Base-by-base conservation (phyloP, 805 yeast genomes). In the Yamadazyma paraphyllophila region DNA sequence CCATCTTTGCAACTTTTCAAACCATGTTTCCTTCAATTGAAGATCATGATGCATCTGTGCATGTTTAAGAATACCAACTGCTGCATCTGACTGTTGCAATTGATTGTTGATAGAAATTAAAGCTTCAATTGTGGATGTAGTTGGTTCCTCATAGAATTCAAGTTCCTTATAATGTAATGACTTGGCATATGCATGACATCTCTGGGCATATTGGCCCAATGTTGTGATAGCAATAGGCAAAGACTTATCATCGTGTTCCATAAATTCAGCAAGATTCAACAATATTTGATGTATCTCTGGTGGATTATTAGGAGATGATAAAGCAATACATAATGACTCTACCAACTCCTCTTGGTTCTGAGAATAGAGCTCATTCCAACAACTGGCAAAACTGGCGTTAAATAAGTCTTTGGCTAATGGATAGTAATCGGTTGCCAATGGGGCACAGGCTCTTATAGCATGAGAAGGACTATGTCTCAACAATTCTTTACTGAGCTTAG, bases 221-320 rank as follows among this genome's bases (percentile, higher is more conserved):
- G 95, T 87, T 3, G 91, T 81, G n/a, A 88, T 87, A 29, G 95
- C 85, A 36, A 94, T 86, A 0, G 97, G 97, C 47, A 94, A 73
- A 0, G 97, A 87, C 57, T 90, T 91, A 55, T 90, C 97, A 63
- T 92, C 97, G 57, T 92, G 98, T 60, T 94, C 99, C 94, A 94
- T 85, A 59, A 87, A 94, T 63, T 94, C 99, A 0, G 96, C 96
- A 46, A 94, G 70, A 52, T 92, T 91, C 54, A 94, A 72, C 48
- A 94, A 72, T 1, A 90, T 85, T 60, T 94, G 98, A 57, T 90
- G 85, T 37, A 94, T 91, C 56, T 94, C 99, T 0, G 99, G 97
- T 0, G 97, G 96, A 52, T 88, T 89, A 54, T 90, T 88, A 3
- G 95, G 86, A 0, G 97, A 86, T 0, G 92, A 86, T 50, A 92